Evolutionary conservation across 2,329 filamentous ascomycete species (phyloP).

Genomic region (Aaosphaeria pasadenensis): DNA sequence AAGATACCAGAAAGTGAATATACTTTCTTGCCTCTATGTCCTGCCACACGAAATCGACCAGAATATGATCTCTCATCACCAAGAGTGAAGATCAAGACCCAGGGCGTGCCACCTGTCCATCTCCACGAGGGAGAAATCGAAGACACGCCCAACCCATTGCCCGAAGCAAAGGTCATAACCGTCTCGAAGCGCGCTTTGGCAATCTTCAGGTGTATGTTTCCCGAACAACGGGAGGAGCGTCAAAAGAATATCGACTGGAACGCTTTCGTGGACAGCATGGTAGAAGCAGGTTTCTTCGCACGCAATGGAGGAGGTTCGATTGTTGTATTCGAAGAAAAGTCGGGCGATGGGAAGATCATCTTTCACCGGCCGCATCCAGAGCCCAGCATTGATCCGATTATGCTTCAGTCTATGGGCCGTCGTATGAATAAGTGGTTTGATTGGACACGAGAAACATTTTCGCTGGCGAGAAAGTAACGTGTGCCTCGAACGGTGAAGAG

Average conservation of each 20-base stretch:
- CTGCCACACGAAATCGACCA: too few species aligned
- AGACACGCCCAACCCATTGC: too few species aligned
- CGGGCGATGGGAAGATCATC: slow-evolving; percentile 11
- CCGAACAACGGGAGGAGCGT: slow-evolving; percentile 8
- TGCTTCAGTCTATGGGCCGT: slow-evolving; percentile 23
- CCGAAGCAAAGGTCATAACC: too few species aligned
- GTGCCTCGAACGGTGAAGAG: too few species aligned
- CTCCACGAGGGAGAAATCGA: background rate
- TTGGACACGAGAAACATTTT: slow-evolving; percentile 9
- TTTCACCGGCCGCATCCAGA: slow-evolving; percentile 30
- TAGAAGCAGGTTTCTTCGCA: slow-evolving; percentile 10
- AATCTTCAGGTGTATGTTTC: slow-evolving; percentile 12
- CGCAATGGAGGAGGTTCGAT: slow-evolving; percentile 13
- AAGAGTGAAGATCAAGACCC: background rate
- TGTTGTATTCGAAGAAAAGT: slow-evolving; percentile 10
- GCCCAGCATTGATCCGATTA: slow-evolving; percentile 18
- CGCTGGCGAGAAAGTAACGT: background rate
- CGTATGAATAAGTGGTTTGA: slow-evolving; percentile 29
- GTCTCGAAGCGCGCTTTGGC: too few species aligned
- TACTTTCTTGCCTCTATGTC: slow-evolving; percentile 3
- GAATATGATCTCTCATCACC: too few species aligned
- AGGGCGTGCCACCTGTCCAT: background rate
- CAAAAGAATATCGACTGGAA: slow-evolving; percentile 6
- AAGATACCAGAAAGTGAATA: background rate
- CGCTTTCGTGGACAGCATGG: slow-evolving; percentile 13